Evolutionary conservation across 176 grass and related monocot species (phyloP).

Genomic region (Oryza longistaminata): DNA sequence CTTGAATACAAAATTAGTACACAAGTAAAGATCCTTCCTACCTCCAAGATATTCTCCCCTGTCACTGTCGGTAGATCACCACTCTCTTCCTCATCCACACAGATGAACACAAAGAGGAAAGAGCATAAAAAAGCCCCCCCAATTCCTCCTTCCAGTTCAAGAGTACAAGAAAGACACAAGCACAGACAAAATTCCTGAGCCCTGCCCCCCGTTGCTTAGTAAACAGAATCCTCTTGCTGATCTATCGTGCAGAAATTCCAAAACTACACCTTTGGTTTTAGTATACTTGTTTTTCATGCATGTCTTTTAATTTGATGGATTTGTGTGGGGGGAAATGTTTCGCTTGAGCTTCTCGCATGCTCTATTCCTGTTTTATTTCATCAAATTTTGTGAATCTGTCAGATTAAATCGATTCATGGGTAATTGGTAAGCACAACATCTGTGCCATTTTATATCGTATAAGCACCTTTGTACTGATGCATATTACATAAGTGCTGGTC

Average conservation of each 20-base stretch:
- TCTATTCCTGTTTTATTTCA: not conserved
- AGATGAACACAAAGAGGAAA: not conserved
- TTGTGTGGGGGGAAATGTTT: not conserved
- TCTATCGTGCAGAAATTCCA: not conserved
- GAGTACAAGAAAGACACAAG: too few relatives aligned
- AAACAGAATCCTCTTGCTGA: not conserved
- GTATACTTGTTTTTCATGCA: not conserved
- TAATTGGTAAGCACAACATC: too few relatives aligned
- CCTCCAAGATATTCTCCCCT: not conserved
- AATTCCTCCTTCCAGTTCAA: not conserved
- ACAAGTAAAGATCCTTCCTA: not conserved
- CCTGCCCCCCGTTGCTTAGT: too few relatives aligned
- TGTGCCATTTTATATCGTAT: too few relatives aligned
- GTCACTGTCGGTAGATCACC: not conserved
- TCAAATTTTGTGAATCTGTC: too few relatives aligned
- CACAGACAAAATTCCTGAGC: too few relatives aligned
- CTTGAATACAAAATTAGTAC: not conserved
- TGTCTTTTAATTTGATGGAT: not conserved
- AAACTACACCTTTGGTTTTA: not conserved
- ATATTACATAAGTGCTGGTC: too few relatives aligned
- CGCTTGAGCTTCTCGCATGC: not conserved
- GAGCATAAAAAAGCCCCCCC: not conserved
- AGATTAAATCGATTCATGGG: too few relatives aligned
- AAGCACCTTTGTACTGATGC: too few relatives aligned
- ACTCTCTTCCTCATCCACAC: too few relatives aligned